Evolutionary conservation across 208 protist species (phyloP).

Genomic region (Leishmania tropica): DNA sequence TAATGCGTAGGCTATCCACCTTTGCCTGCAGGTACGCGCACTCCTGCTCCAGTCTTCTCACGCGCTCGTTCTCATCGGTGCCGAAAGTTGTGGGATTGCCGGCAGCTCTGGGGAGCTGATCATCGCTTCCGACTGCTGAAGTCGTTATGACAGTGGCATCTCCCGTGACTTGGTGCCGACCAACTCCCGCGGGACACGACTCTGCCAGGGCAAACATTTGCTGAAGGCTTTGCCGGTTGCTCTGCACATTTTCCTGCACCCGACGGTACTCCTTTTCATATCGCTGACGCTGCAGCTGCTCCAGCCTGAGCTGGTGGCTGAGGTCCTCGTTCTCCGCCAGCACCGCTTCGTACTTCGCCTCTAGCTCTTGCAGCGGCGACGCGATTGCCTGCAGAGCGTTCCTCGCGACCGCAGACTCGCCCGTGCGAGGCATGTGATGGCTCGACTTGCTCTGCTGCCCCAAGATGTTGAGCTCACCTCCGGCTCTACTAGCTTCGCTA

Average conservation of each 20-base stretch:
- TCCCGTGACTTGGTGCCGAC: neutral
- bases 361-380: neutral
- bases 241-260: slow-evolving; percentile 12
- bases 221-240: slow-evolving; percentile 4
- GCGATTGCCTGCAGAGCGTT: neutral
- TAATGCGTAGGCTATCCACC: slow-evolving; percentile 10
- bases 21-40: slow-evolving; percentile 6
- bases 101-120: neutral
- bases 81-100: neutral
- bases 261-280: slow-evolving; percentile 1
- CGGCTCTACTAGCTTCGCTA: neutral
- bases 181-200: neutral
- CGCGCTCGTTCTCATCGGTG: neutral
- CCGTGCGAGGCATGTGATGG: neutral
- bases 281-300: slow-evolving; percentile 7
- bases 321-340: slow-evolving; percentile 17
- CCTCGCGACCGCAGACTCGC: neutral
- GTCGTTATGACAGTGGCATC: neutral
- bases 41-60: slow-evolving; percentile 13
- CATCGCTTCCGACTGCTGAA: neutral
- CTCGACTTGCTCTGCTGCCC: neutral
- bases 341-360: slow-evolving; percentile 13
- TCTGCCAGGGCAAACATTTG: slow-evolving; percentile 6
- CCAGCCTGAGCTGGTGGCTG: slow-evolving; percentile 8
- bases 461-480: neutral